Evolutionary conservation across 2,329 filamentous ascomycete species (phyloP).

Genomic region (Aspergillus clavatus): DNA sequence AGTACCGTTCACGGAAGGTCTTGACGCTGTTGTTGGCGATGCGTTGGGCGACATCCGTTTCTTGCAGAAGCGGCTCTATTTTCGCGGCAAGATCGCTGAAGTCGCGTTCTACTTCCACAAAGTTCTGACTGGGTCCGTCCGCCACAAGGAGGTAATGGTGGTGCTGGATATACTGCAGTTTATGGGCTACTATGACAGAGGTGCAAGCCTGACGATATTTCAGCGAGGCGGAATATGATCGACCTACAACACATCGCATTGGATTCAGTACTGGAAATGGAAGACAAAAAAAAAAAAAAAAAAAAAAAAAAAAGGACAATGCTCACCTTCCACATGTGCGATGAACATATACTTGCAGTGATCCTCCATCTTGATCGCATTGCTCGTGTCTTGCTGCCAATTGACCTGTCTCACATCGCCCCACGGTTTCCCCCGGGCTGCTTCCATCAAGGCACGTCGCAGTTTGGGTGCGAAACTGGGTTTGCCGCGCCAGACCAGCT

Average conservation of each 20-base stretch:
- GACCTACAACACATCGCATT: constrained; percentile 15
- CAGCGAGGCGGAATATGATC: constrained; percentile 47
- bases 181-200: constrained; percentile 46
- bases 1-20: constrained; percentile 47
- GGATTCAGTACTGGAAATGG: not conserved
- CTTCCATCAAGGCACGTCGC: constrained; percentile 38
- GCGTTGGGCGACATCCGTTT: constrained; percentile 36
- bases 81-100: constrained; percentile 52
- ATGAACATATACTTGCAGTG: constrained; percentile 52
- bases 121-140: constrained; percentile 45
- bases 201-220: constrained; percentile 49
- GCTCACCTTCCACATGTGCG: constrained; percentile 49
- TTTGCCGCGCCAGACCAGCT: constrained; percentile 49
- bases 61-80: constrained; percentile 34
- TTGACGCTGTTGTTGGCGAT: constrained; percentile 46
- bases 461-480: constrained; percentile 40
- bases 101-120: constrained; percentile 45
- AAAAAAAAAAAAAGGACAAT: too few relatives aligned
- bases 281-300: too few relatives aligned
- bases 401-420: constrained; percentile 43
- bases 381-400: constrained; percentile 38
- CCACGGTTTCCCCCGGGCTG: constrained; percentile 41
- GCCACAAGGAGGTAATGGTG: constrained; percentile 43
- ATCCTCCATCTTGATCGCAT: constrained; percentile 47
- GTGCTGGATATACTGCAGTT: constrained; percentile 46